These are phyloP conservation scores for Ganoderma multipileum DNA, from an alignment of 1,284 basidiomycete genomes.

Conservation along the genomic window DNA sequence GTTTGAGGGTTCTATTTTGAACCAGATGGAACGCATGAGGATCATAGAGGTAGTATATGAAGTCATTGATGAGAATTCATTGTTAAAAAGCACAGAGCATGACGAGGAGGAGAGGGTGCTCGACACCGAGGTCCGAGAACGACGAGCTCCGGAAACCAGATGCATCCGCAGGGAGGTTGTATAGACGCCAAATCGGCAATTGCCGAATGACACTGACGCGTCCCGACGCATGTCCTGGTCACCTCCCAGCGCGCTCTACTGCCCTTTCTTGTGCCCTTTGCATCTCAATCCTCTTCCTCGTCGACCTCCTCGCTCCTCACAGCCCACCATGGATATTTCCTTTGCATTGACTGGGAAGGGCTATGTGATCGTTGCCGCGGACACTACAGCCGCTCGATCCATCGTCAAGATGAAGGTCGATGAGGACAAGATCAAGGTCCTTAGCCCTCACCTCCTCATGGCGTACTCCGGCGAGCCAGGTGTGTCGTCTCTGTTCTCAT, in stretches of 20 bases:
- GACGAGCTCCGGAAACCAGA: not conserved
- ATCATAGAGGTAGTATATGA: not conserved
- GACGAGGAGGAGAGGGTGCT: not conserved
- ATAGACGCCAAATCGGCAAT: conserved; percentile 1
- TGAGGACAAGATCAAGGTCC: conserved; percentile 95
- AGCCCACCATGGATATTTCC: conserved; percentile 55
- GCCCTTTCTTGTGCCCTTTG: not conserved
- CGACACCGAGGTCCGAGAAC: not conserved
- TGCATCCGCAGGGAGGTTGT: no score
- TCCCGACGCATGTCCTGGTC: conserved; percentile 20
- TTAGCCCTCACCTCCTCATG: conserved; percentile 95
- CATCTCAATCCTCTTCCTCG: not conserved
- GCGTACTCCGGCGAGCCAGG: conserved; percentile 94
- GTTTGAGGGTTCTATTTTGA: no score
- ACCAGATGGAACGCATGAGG: not conserved
- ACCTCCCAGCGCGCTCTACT: not conserved
- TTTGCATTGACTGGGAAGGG: conserved; percentile 87
- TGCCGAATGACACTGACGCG: conserved; percentile 17
- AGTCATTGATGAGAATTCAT: not conserved
- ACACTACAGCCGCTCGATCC: conserved; percentile 88
- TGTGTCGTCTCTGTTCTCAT: conserved; percentile 41
- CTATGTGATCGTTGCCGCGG: conserved; percentile 91
- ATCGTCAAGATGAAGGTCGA: conserved; percentile 98
- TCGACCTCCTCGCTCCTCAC: not conserved
- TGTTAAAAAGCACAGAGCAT: not conserved